Evolutionary conservation across 306 rosid genomes (phyloP).

Genomic region (Vigna hirtella): DNA sequence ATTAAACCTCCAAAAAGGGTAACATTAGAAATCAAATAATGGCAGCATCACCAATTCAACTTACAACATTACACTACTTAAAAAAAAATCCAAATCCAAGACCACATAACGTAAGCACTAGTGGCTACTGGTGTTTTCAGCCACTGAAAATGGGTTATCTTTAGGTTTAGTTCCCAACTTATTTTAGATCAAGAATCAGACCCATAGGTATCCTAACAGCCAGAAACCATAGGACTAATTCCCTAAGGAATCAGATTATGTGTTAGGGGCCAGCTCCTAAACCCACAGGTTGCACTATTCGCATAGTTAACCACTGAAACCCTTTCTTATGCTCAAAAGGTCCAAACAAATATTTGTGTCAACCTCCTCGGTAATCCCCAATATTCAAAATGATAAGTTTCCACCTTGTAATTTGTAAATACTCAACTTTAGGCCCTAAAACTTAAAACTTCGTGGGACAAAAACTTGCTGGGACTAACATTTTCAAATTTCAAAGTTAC

Average conservation of each 20-base stretch:
- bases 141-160: neutral
- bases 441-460: neutral
- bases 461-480: neutral
- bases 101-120: neutral
- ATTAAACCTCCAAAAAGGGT: slow-evolving; percentile 36
- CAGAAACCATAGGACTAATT: too few species aligned
- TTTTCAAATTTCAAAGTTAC: neutral
- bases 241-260: too few species aligned
- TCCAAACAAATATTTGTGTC: too few species aligned
- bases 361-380: too few species aligned
- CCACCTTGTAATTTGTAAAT: neutral
- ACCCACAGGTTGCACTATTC: too few species aligned
- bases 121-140: neutral
- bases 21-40: slow-evolving; percentile 34
- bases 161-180: neutral
- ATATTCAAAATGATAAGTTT: too few species aligned
- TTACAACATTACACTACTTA: slow-evolving; percentile 5
- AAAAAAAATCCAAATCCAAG: neutral
- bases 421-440: neutral
- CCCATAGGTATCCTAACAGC: too few species aligned
- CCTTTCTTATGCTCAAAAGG: too few species aligned
- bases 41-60: slow-evolving; percentile 10
- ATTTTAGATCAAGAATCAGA: too few species aligned
- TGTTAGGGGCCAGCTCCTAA: too few species aligned
- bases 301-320: too few species aligned